Evolutionary conservation across 306 rosid species (phyloP), one percentile per base, ranked within the genome.

Genomic region (Arachis hypogaea): DNA sequence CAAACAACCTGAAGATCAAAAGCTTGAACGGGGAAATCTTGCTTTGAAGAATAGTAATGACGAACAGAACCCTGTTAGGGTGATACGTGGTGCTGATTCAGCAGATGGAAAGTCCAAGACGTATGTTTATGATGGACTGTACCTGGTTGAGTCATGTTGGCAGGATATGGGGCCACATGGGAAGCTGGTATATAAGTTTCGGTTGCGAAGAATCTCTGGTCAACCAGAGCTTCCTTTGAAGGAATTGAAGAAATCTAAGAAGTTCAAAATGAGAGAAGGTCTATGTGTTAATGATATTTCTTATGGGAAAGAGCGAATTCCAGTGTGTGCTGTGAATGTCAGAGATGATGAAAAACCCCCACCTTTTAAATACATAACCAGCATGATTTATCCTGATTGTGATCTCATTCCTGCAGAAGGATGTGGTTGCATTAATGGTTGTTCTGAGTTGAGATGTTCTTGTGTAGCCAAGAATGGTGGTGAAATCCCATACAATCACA

Each of bases 151-250:
- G 64, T 77, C 85, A 28, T 80, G 36, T 79, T 91, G 98, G 98
- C 95, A 89, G 81, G 92, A 89, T 16, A 33, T 72, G 73, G 98
- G 98, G 47, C 76, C 94, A 7, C 98, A 85, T 64, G 92, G 94
- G 78, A 91, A 91, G 85, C 80, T 91, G 76, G 83, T 91, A 42
- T 94, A 66, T 82, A 86, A 68, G 84, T 94, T 91, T 87, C 91
- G 82, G 8, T 65, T 94, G 82, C 80, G 56, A 68, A 92, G 94
- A 83, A 84, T 81, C 44, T 79, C 80, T 3, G 94, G 88, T 71
- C 98, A 93, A 74, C 94, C 92, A 7, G 95, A 91, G 83, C 96
- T 94, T 78, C 88, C 98, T 68, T 91, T 86, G 93, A 89, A 85
- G 68, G 89, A 84, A 84, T 74, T 89, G 74, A 91, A 84, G 83